A percentile compares a stretch with the other conserved stretches of the same genome.
These are phyloP conservation scores for Oropetium thomaeum DNA, from an alignment of 176 grass and related monocot species.

Conservation along the genomic window DNA sequence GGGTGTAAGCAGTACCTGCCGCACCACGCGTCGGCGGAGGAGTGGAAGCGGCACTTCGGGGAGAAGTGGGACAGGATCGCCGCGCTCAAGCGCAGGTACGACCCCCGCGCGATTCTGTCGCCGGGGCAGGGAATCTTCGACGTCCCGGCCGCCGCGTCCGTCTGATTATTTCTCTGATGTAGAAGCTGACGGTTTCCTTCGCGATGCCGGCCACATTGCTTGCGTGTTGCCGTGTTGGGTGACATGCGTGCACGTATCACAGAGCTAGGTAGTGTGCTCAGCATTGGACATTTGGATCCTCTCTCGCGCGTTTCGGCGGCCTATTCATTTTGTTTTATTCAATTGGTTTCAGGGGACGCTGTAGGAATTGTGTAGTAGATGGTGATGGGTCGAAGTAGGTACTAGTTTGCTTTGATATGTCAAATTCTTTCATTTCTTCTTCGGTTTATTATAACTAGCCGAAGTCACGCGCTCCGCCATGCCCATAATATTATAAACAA, in stretches of 20 bases:
- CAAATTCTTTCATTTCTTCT: no score
- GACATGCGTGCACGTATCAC: neutral
- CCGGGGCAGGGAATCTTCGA: constrained; percentile 27
- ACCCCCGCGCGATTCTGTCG: neutral
- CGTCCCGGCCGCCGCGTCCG: neutral
- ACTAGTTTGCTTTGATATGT: neutral
- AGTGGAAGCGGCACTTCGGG: constrained; percentile 4
- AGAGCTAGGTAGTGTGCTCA: neutral
- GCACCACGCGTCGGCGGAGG: neutral
- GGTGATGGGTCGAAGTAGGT: neutral
- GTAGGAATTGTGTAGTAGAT: neutral
- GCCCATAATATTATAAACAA: no score
- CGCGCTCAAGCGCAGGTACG: constrained; percentile 19
- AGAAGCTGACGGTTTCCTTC: neutral
- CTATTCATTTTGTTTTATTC: neutral
- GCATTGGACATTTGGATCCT: neutral
- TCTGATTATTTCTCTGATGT: neutral
- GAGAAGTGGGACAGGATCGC: constrained; percentile 2
- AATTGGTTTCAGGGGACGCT: neutral
- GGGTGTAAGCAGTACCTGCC: constrained; percentile 17
- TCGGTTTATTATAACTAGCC: no score
- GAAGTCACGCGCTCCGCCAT: no score
- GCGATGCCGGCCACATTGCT: neutral
- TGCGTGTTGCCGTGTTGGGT: neutral
- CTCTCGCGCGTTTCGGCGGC: neutral